Percentiles rank a stretch among this genome's conserved stretches.
Evolutionary conservation across 2,329 filamentous ascomycete genomes (phyloP).

Genomic region (Exophiala spinifera): DNA sequence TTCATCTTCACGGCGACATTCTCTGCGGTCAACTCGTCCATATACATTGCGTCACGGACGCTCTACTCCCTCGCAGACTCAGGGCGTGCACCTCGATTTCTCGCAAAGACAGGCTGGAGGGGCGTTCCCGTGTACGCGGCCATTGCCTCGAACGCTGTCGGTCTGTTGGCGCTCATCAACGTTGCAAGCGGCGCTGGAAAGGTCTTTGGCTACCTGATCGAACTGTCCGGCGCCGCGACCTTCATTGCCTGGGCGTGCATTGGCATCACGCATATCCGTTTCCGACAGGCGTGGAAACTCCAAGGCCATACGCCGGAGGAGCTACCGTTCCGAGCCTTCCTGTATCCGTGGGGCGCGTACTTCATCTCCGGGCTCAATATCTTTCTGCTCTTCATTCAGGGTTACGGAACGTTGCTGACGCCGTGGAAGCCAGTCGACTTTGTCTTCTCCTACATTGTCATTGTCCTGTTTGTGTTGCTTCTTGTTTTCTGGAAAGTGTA

Average conservation of each 20-base stretch:
- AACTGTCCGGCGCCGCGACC: constrained; percentile 47
- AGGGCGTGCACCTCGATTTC: constrained; percentile 51
- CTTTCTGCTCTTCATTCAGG: constrained; percentile 75
- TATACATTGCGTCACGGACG: constrained; percentile 54
- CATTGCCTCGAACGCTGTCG: constrained; percentile 52
- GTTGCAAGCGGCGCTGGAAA: constrained; percentile 27
- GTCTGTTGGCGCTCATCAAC: constrained; percentile 41
- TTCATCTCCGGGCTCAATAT: constrained; percentile 72
- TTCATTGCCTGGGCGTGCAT: constrained; percentile 49
- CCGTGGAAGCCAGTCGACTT: constrained; percentile 12
- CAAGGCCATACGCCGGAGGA: constrained; percentile 69
- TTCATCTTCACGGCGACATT: constrained; percentile 70
- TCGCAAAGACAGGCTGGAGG: constrained; percentile 49
- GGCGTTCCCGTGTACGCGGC: constrained; percentile 58
- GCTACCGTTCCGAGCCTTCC: constrained; percentile 75
- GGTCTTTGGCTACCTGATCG: constrained; percentile 49
- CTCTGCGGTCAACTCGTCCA: constrained; percentile 66
- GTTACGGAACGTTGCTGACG: constrained; percentile 69
- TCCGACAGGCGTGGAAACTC: constrained; percentile 70
- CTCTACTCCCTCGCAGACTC: constrained; percentile 50
- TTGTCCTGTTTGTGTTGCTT: constrained; percentile 19
- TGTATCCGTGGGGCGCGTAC: constrained; percentile 75
- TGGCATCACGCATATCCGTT: constrained; percentile 67
- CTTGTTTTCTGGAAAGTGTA: constrained; percentile 43
- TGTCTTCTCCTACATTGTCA: constrained; percentile 12